Conservation (phyloP, 192 early-diverging fungal species). For the Podila clonocystis region DNA sequence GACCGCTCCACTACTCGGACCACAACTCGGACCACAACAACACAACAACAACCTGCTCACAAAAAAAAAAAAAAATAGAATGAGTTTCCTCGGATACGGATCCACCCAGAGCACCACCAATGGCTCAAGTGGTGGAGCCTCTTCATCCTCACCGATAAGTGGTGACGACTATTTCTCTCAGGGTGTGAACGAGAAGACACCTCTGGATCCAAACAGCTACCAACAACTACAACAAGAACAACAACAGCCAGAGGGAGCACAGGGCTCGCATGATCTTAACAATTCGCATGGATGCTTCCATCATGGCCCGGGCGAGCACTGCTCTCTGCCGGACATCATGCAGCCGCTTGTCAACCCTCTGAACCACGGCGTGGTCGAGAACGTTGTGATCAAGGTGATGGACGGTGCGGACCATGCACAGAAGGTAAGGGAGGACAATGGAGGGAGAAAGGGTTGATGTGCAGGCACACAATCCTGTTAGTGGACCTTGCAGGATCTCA, state of each 20-base stretch:
- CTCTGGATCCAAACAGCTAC: background rate
- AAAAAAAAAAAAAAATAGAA: background rate
- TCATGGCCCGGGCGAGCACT: constrained; percentile 33
- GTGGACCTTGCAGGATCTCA: background rate
- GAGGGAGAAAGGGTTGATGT: background rate
- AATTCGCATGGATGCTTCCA: background rate
- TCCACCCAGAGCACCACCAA: constrained; percentile 18
- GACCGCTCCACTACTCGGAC: no score
- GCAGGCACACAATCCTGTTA: background rate
- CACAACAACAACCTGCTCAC: no score
- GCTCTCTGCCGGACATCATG: constrained; percentile 23
- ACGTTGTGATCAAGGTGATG: constrained; percentile 37
- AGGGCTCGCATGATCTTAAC: background rate
- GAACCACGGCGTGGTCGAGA: constrained; percentile 35
- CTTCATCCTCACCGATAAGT: constrained; percentile 4
- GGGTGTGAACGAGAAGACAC: constrained; percentile 10
- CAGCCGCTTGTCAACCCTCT: constrained; percentile 21
- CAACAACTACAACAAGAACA: constrained; percentile 7
- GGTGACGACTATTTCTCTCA: background rate
- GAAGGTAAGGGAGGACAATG: constrained; percentile 9
- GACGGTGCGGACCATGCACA: constrained; percentile 42
- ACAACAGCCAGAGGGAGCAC: background rate
- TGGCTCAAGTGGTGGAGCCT: background rate
- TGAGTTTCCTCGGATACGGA: constrained; percentile 42
- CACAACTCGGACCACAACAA: no score